Conservation (phyloP, 1,139 yeast species). For the Yueomyces sp. region DNA sequence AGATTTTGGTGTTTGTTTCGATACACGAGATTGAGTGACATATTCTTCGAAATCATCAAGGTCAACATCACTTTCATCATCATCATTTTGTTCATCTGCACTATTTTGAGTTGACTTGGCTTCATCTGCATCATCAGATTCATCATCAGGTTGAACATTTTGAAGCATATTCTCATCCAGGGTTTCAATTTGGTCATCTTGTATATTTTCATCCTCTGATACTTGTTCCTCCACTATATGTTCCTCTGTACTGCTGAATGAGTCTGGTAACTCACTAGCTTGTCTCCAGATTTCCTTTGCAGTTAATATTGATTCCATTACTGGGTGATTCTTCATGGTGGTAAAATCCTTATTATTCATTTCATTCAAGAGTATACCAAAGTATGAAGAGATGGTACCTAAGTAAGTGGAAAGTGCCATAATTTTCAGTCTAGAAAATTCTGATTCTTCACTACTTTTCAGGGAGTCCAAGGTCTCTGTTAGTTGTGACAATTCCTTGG, state of each 20-base stretch:
- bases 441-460: constrained; percentile 20
- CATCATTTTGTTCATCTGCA: constrained; percentile 12
- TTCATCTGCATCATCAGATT: constrained; percentile 17
- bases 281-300: constrained; percentile 88
- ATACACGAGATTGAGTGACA: constrained; percentile 33
- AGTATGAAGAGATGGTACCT: constrained; percentile 62
- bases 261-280: constrained; percentile 39
- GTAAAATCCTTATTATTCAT: constrained; percentile 41
- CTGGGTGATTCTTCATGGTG: constrained; percentile 73
- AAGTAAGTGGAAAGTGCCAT: constrained; percentile 67
- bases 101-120: constrained; percentile 3
- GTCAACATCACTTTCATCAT: constrained; percentile 22
- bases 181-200: constrained; percentile 12
- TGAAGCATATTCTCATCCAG: constrained; percentile 11
- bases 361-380: constrained; percentile 51
- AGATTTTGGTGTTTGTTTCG: constrained; percentile 16
- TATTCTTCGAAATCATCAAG: constrained; percentile 38
- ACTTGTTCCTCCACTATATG: constrained; percentile 12
- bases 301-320: constrained; percentile 73
- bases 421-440: constrained; percentile 36
- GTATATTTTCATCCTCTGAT: constrained; percentile 7
- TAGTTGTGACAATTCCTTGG: constrained; percentile 46
- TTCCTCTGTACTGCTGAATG: constrained; percentile 11
- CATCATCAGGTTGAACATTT: constrained; percentile 23
- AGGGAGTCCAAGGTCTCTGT: constrained; percentile 33